Base-by-base conservation (phyloP, 108 stramenopile genomes). In the Schizochytrium sp. region DNA sequence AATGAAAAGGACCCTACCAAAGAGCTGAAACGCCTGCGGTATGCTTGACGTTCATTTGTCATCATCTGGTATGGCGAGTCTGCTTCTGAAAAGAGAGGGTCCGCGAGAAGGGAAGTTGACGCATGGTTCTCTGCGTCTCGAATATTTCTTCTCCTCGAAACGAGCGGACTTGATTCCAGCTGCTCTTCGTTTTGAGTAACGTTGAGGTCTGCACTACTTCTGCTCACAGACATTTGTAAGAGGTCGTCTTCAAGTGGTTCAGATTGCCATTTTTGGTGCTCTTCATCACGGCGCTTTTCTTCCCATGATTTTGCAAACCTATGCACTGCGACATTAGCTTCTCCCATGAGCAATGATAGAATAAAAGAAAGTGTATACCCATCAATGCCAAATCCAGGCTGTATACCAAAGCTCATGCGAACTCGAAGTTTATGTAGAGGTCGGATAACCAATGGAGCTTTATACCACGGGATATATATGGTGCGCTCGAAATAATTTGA, bases 331-430 rank as follows among this genome's bases (percentile, higher is more conserved):
- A 69, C 5, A 44, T 69, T 69, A 7, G 64, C 64, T 44, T 69
- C 19, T 10, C 64, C 64, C 64, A 69, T 69, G 64, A 69, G 15
- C 0, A 69, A 44, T 5, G 64, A 69, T 10, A 69, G 64, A 7
- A 69, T 69, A 44, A 38, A 12, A 7, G 64, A 69, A 44, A 69
- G 40, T 5, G 64, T 44, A 1, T 69, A 69, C 28, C 64, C 64
- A 0, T 69, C 40, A 7, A 44, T 69, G 64, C 64, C 64, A 38
- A 69, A 69, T 44, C 64, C 64, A 38, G 64, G 64, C 64, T 69
- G 64, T 28, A 69, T 69, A 0, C 42, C 64, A 44, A 69, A 69
- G 19, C 42, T 44, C 40, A 69, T 69, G 64, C 64, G 64, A 38
- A 69, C 64, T 28, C 64, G 64, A 44, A 69, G 64, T 44, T 38